Base-by-base conservation (phyloP, 2,329 filamentous ascomycete genomes). In the Orbilia oligospora region DNA sequence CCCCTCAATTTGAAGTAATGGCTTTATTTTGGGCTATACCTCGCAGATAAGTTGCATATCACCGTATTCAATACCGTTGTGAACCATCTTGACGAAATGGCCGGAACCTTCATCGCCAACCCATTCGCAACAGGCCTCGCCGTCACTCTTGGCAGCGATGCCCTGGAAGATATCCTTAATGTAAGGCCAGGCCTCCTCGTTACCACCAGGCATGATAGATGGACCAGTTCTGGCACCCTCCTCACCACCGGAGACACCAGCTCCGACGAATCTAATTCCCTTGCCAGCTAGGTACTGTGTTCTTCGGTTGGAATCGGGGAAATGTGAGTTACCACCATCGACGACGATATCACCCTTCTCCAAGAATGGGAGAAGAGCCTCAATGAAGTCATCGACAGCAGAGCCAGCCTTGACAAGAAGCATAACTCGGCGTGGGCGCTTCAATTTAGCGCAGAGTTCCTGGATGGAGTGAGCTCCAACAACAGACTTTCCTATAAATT, bases 61-160 rank as follows among this genome's bases (percentile, higher is more conserved):
- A 91, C 96, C 96, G 86, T 99, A 99, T 88, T 99, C 96, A 84
- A 99, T 99, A 90, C 96, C 96, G 88, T 99, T 99, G 92, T 99
- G 96, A 81, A 99, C 96, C 96, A 99, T 99, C 93, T 99, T 99
- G 89, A 99, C 95, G 89, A 97, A 99, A 91, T 99, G 96, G 83
- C 96, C 96, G 87, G 96, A 93, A 90, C 96, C 96, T 87, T 98
- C 94, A 87, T 98, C 96, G 88, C 96, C 96, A 83, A 99, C 96
- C 96, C 96, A 99, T 87, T 99, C 96, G 85, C 96, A 99, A 91
- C 96, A 99, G 82, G 96, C 88, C 90, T 99, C 96, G 84, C 91
- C 91, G 84, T 97, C 95, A 86, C 93, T 97, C 91, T 99, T 98
- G 86, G 96, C 96, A 81, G 96, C 90, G 85, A 99, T 97, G 88